Evolutionary conservation across 345 rosid species (phyloP), one percentile per base, ranked within the genome.

Genomic region (Populus euphratica): DNA sequence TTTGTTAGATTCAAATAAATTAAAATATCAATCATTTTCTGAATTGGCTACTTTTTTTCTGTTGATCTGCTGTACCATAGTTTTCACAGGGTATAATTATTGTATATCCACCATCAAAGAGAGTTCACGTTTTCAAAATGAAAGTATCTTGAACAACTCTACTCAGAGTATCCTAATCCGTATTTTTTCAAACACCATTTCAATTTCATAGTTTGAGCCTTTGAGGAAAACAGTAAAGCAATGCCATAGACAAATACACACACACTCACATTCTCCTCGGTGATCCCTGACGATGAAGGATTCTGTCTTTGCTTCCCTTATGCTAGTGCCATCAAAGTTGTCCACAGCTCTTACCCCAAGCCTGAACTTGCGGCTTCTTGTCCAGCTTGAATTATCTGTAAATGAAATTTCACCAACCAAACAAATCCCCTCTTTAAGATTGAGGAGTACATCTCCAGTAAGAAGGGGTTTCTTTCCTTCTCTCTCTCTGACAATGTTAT

Each of bases 371-470:
- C 99, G 93, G 88, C 99, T 96, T 80, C 99, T 92, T 49, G 99
- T 96, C 98, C 99, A 96, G 89, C 99, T 93, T 78, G 99, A 96
- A 85, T 96, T 96, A 87, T 96, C 99, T n/a, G 98, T 87, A 78
- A 96, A 92, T 33, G 97, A 87, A 82, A 96, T 83, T 75, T 93
- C 99, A 80, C 89, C 88, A 77, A 88, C 84, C 31, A 76, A 79
- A 54, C 92, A 88, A 31, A 88, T 75, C 31, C 99, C 99, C 59
- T 91, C 92, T 33, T 85, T 83, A 70, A 96, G 94, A 83, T 88
- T 84, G 65, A 87, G 79, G 86, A 87, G 69, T 27, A 86, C 86
- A 74, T 91, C 97, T 84, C 99, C 99, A 5, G 81, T 88, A 63
- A 96, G 94, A 80, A 96, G 94, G 50, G 94, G 91, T 84, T 93